Evolutionary conservation across 129 eudicot species (phyloP).

Genomic region (Centrapalus pauciflorus): DNA sequence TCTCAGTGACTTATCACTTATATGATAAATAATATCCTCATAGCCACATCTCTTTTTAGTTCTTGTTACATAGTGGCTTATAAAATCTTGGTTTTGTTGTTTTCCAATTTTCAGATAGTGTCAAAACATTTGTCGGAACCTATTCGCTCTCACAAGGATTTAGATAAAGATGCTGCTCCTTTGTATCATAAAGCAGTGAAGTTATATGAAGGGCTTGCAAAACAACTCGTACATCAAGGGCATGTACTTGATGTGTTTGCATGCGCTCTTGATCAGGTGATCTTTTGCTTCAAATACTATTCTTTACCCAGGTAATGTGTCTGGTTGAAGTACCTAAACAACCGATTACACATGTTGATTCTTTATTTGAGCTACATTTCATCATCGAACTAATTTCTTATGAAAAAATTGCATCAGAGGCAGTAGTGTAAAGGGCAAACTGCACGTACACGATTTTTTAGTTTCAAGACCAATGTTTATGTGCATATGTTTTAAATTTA

Average conservation of each 20-base stretch:
- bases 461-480: too few species aligned
- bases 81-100: neutral
- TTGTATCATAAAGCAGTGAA: constrained; percentile 86
- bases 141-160: constrained; percentile 94
- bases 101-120: constrained; percentile 54
- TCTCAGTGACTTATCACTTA: too few species aligned
- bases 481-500: too few species aligned
- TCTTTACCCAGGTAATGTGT: neutral
- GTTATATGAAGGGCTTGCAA: constrained; percentile 84
- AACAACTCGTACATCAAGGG: constrained; percentile 95
- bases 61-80: too few species aligned
- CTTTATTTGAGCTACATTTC: neutral
- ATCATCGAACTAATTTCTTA: neutral
- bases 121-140: constrained; percentile 83
- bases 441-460: too few species aligned
- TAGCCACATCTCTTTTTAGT: too few species aligned
- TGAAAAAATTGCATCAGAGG: neutral
- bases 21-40: too few species aligned
- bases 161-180: constrained; percentile 91
- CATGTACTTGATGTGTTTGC: constrained; percentile 97
- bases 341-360: neutral
- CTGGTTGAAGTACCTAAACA: neutral
- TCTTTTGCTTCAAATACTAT: constrained; percentile 8
- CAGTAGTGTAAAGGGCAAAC: neutral
- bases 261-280: constrained; percentile 97